Conservation (phyloP, 768 basidiomycete species). For the Pseudohyphozyma bogoriensis region DNA sequence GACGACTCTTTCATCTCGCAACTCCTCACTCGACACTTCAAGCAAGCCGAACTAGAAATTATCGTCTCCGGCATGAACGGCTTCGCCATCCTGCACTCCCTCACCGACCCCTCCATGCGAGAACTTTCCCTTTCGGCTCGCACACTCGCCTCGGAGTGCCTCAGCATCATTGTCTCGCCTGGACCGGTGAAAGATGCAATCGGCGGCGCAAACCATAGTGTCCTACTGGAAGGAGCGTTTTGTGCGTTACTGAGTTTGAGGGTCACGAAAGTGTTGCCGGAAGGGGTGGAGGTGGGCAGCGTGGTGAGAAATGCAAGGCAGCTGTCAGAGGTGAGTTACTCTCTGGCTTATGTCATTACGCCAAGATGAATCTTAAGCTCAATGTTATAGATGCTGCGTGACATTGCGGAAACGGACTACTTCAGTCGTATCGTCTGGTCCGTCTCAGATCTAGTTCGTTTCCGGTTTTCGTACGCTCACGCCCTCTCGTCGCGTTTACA, state of each 20-base stretch:
- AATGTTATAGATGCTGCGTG: not conserved
- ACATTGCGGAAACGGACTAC: not conserved
- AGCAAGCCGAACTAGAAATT: not conserved
- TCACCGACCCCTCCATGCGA: not conserved
- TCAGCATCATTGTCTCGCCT: not conserved
- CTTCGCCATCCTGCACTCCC: not conserved
- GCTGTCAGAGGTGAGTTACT: not conserved
- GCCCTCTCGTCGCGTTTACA: not conserved
- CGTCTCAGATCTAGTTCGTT: not conserved
- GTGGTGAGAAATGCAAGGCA: constrained; percentile 9
- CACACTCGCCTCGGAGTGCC: not conserved
- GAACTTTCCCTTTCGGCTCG: not conserved
- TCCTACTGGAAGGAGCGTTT: not conserved
- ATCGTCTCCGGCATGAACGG: not conserved
- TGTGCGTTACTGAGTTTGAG: not conserved
- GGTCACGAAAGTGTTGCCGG: not conserved
- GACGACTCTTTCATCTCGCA: not conserved
- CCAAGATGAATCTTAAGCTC: not conserved
- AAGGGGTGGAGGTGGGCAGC: not conserved
- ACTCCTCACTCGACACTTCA: not conserved
- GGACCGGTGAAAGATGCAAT: not conserved
- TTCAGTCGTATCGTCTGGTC: not conserved
- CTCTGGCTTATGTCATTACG: not conserved
- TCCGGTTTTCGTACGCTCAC: not conserved
- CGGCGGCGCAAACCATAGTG: not conserved